Percentiles rank a stretch among this genome's conserved stretches.
Evolutionary conservation across 345 rosid species (phyloP).

Genomic region (Fremontodendron californicum): DNA sequence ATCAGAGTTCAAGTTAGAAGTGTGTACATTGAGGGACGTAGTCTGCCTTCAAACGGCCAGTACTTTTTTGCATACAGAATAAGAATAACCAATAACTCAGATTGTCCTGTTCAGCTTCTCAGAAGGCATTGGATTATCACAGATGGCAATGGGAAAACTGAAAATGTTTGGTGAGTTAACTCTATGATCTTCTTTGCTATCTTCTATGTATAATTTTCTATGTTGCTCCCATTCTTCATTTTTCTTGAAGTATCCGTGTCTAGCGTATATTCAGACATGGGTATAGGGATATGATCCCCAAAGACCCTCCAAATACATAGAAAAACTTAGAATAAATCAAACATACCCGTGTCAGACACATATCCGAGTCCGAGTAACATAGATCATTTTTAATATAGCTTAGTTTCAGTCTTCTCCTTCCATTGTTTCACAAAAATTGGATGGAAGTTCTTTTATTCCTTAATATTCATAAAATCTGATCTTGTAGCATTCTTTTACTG

Average conservation of each 20-base stretch:
- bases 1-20: slow-evolving; percentile 72
- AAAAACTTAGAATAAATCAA: too few relatives aligned
- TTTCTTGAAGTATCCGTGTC: too few relatives aligned
- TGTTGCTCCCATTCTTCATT: too few relatives aligned
- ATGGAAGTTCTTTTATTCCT: neutral
- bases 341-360: too few relatives aligned
- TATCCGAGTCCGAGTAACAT: too few relatives aligned
- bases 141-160: slow-evolving; percentile 61
- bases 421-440: neutral
- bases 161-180: slow-evolving; percentile 59
- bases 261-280: too few relatives aligned
- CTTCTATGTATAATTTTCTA: neutral
- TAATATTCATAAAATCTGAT: slow-evolving; percentile 5
- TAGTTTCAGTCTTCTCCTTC: neutral
- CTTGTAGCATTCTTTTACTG: neutral
- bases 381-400: neutral
- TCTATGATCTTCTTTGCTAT: neutral
- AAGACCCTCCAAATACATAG: too few relatives aligned
- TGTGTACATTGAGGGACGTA: slow-evolving; percentile 59
- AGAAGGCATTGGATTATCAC: slow-evolving; percentile 72
- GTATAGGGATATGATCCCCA: too few relatives aligned
- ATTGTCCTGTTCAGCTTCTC: slow-evolving; percentile 74
- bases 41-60: slow-evolving; percentile 61
- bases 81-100: slow-evolving; percentile 62
- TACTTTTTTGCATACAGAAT: slow-evolving; percentile 72